Evolutionary conservation across 2,329 filamentous ascomycete species (phyloP), one percentile per base, ranked within the genome.

Genomic region (Sporothrix globosa): DNA sequence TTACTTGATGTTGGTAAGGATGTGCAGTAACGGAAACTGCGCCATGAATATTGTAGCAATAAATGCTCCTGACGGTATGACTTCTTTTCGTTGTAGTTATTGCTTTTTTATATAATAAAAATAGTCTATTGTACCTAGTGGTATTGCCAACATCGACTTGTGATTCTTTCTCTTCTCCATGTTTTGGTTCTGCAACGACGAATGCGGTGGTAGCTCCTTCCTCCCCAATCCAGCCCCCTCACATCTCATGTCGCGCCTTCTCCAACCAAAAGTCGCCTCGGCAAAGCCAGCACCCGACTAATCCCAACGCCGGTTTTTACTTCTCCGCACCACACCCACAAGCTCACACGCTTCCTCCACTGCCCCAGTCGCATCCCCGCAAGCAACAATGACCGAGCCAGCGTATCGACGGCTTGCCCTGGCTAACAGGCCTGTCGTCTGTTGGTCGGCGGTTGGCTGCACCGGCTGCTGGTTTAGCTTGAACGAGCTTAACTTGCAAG

Each of bases 301-400:
- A 30, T 24, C 60, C 60, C 60, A 65, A 30, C 5, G 30, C 30
- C 30, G 30, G 34, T 24, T 60, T 44, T 13, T 56, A 13, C 30
- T 24, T 7, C 30, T 34, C 34, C 34, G 34, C 34, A 34, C 7
- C 34, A 9, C 5, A 34, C 34, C 1, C 5, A 34, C 5, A 34
- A 9, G 34, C 34, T 44, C 41, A 2, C 41, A 14, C 13, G 11
- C 41, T 44, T n/a, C 17, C 46, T 9, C 19, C 4, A 39, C 39
- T 44, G 27, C 46, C 61, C 46, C 61, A 48, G 24, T 41, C 34
- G 41, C 54, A n/a, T 58, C 61, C 60, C 61, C 61, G 61, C 61
- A 65, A n/a, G 46, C 58, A 58, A 39, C 30, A n/a, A 48, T 65
- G 61, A 41, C 44, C 61, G 61, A 48, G 61, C 24, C 44, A 65